A percentile compares a stretch with the other conserved stretches of the same genome.
Evolutionary conservation across 768 basidiomycete genomes (phyloP).

Genomic region (Exidia glandulosa): DNA sequence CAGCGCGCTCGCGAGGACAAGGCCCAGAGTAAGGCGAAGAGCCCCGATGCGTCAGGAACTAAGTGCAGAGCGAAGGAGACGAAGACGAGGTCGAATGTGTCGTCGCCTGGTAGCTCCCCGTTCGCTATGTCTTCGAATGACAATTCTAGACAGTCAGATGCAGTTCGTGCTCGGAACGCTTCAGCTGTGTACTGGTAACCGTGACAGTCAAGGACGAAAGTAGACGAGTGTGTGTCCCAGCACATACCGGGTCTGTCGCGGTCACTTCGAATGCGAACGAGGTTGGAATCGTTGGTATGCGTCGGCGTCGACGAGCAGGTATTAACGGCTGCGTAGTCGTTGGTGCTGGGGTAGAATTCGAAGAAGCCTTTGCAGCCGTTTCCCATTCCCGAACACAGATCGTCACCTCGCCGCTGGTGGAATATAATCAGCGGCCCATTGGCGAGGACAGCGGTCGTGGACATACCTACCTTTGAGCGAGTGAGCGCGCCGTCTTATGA

Average conservation of each 20-base stretch:
- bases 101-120: conserved; percentile 31
- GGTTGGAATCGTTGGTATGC: conserved; percentile 17
- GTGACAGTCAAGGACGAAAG: background rate
- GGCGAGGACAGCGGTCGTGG: background rate
- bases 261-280: conserved; percentile 27
- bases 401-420: conserved; percentile 51
- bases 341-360: conserved; percentile 9
- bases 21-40: conserved; percentile 56
- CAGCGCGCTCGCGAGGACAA: conserved; percentile 49
- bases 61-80: conserved; percentile 72
- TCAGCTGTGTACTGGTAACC: conserved; percentile 44
- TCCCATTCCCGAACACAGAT: conserved; percentile 53
- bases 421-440: background rate
- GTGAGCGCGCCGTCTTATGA: conserved; percentile 1
- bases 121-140: conserved; percentile 55
- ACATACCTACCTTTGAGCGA: background rate
- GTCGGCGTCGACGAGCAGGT: conserved; percentile 24
- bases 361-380: conserved; percentile 19
- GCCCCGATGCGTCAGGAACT: conserved; percentile 44
- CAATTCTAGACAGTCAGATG: conserved; percentile 41
- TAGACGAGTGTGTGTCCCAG: background rate
- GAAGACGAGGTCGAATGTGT: conserved; percentile 45
- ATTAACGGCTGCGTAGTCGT: conserved; percentile 9
- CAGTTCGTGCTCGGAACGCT: conserved; percentile 47
- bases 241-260: conserved; percentile 41